A percentile compares a stretch with the other conserved stretches of the same genome.
Conservation (phyloP, 2,329 filamentous ascomycete species). For the Phialemonium atrogriseum region DNA sequence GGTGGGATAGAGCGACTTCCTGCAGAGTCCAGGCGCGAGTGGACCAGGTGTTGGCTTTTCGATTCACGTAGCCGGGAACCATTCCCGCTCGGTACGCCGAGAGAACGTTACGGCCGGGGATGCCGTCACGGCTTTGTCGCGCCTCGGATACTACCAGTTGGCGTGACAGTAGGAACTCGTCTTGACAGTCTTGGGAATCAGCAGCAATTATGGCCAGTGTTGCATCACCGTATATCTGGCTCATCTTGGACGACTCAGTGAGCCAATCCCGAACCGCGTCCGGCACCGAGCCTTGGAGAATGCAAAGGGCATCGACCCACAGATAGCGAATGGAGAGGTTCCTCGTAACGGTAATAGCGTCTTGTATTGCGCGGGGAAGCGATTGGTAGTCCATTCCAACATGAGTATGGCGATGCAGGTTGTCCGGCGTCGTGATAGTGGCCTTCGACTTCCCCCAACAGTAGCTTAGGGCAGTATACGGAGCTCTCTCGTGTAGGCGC, state of each 20-base stretch:
- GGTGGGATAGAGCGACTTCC: too few species aligned
- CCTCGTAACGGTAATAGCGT: conserved; percentile 2
- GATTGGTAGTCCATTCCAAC: not conserved
- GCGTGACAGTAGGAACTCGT: conserved; percentile 9
- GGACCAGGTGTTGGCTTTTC: too few species aligned
- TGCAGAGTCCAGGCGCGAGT: too few species aligned
- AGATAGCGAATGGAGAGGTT: conserved; percentile 3
- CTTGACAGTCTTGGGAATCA: too few species aligned
- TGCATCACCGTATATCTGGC: not conserved
- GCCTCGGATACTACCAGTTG: too few species aligned
- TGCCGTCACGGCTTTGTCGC: too few species aligned
- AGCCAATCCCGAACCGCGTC: conserved; percentile 2
- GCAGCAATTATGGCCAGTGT: not conserved
- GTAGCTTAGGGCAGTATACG: not conserved
- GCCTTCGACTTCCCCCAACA: not conserved
- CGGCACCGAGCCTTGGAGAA: conserved; percentile 5
- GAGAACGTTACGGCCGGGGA: too few species aligned
- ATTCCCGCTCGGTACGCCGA: too few species aligned
- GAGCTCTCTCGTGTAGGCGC: too few species aligned
- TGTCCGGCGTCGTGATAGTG: not conserved
- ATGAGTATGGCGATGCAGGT: too few species aligned
- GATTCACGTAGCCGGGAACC: too few species aligned
- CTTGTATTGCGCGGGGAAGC: conserved; percentile 3
- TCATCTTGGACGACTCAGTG: not conserved
- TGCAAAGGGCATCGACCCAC: conserved; percentile 8